A percentile compares a stretch with the other conserved stretches of the same genome.
Conservation (phyloP, 1,139 yeast genomes). For the Saccharomyces hybrid region DNA sequence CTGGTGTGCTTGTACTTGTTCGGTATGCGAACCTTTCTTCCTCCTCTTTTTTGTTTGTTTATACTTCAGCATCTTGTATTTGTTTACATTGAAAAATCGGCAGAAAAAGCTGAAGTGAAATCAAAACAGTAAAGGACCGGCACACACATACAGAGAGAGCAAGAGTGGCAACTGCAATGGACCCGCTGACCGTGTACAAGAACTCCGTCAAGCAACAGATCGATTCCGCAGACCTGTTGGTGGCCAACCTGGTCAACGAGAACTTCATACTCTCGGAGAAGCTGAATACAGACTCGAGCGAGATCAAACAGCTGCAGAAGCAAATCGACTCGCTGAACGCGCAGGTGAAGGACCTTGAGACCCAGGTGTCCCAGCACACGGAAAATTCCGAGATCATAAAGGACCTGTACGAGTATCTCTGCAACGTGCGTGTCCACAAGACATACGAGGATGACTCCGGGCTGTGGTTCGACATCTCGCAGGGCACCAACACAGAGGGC, state of each 20-base stretch:
- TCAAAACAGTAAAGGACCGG: not conserved
- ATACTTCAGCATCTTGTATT: not conserved
- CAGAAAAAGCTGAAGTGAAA: not conserved
- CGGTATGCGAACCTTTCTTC: not conserved
- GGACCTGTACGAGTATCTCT: constrained; percentile 30
- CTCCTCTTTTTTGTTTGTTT: not conserved
- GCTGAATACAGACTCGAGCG: constrained; percentile 18
- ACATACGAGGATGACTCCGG: constrained; percentile 31
- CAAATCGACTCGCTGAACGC: constrained; percentile 7
- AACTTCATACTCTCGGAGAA: constrained; percentile 19
- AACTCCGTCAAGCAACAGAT: constrained; percentile 22
- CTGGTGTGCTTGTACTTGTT: not conserved
- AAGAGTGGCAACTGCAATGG: constrained; percentile 11
- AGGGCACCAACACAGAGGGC: constrained; percentile 21
- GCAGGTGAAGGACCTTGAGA: constrained; percentile 10
- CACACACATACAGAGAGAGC: not conserved
- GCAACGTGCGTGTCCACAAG: constrained; percentile 30
- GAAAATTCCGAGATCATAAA: constrained; percentile 27
- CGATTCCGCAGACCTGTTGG: constrained; percentile 27
- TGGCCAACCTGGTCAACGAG: constrained; percentile 24
- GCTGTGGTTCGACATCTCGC: constrained; percentile 31
- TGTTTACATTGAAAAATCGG: not conserved
- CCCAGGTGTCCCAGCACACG: constrained; percentile 23
- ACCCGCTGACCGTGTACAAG: constrained; percentile 21
- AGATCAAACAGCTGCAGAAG: constrained; percentile 13